Percentiles rank a stretch among this genome's conserved stretches.
phyloP scores from a whole-genome alignment of 1,139 yeast genomes.

The Oligophagozyma castellii region DNA sequence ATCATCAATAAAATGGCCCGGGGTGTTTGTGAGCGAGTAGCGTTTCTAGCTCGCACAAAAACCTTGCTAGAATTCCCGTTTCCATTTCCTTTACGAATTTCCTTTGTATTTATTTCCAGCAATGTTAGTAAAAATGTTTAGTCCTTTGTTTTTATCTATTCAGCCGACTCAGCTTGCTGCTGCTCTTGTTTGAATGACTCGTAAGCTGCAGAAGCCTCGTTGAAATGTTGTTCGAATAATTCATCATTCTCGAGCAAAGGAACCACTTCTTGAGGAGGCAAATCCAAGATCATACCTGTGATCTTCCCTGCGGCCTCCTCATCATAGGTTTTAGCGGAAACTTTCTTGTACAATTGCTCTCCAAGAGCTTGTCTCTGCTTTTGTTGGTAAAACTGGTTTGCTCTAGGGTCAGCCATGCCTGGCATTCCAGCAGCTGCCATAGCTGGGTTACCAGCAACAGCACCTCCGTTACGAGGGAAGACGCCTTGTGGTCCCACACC shows the following conservation, averaged over 20 bases:
- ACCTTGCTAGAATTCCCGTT: too few species aligned
- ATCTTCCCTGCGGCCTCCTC: slow-evolving; percentile 97
- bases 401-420: slow-evolving; percentile 23
- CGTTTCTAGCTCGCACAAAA: too few species aligned
- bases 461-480: slow-evolving; percentile 27
- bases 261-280: slow-evolving; percentile 85
- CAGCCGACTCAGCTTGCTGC: slow-evolving; percentile 13
- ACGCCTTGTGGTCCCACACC: slow-evolving; percentile 68
- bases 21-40: too few species aligned
- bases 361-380: slow-evolving; percentile 88
- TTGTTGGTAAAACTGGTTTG: slow-evolving; percentile 46
- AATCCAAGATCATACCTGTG: slow-evolving; percentile 97
- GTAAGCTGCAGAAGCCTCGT: slow-evolving; percentile 90
- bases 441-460: slow-evolving; percentile 62
- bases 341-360: slow-evolving; percentile 93
- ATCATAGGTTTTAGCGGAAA: slow-evolving; percentile 81
- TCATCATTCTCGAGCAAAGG: slow-evolving; percentile 83
- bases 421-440: slow-evolving; percentile 57
- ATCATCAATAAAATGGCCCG: too few species aligned
- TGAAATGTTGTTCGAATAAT: slow-evolving; percentile 80
- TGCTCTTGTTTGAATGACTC: slow-evolving; percentile 55
- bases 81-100: too few species aligned
- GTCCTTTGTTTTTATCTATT: too few species aligned
- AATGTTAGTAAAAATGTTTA: too few species aligned
- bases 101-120: too few species aligned